These are phyloP conservation scores for Zasmidium cellare DNA, from an alignment of 2,329 filamentous ascomycete genomes.

Conservation along the genomic window DNA sequence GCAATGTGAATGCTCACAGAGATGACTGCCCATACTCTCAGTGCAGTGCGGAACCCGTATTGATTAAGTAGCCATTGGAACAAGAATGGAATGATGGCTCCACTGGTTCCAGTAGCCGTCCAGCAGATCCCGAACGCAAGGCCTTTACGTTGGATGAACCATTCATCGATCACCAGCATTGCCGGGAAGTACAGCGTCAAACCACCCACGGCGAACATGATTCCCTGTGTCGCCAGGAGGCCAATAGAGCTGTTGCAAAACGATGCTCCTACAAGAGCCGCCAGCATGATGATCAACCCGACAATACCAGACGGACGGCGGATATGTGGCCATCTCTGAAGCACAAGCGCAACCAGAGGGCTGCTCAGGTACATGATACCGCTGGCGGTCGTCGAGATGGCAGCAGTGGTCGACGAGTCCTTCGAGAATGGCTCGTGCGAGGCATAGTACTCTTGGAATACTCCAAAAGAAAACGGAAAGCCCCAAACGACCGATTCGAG, in stretches of 20 bases:
- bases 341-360: slow-evolving; percentile 39
- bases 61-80: slow-evolving; percentile 43
- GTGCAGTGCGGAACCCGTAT: slow-evolving; percentile 47
- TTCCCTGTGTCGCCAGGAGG: slow-evolving; percentile 43
- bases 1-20: slow-evolving; percentile 18
- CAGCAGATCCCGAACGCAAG: slow-evolving; percentile 54
- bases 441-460: slow-evolving; percentile 1
- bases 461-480: slow-evolving; percentile 4
- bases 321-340: slow-evolving; percentile 38
- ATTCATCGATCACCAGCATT: slow-evolving; percentile 55
- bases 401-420: slow-evolving; percentile 38
- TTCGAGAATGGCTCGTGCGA: slow-evolving; percentile 15
- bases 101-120: slow-evolving; percentile 45
- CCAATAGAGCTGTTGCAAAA: slow-evolving; percentile 35
- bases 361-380: slow-evolving; percentile 50
- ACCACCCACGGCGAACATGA: slow-evolving; percentile 48
- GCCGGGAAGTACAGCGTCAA: slow-evolving; percentile 52
- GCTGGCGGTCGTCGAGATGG: slow-evolving; percentile 44
- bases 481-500: background rate
- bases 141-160: slow-evolving; percentile 52
- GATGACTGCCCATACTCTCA: slow-evolving; percentile 44
- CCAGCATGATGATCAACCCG: slow-evolving; percentile 37
- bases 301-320: slow-evolving; percentile 35
- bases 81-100: slow-evolving; percentile 46
- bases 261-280: slow-evolving; percentile 36